phyloP scores from a whole-genome alignment of 1,284 basidiomycete genomes.

The Ustilago xerochloae region DNA sequence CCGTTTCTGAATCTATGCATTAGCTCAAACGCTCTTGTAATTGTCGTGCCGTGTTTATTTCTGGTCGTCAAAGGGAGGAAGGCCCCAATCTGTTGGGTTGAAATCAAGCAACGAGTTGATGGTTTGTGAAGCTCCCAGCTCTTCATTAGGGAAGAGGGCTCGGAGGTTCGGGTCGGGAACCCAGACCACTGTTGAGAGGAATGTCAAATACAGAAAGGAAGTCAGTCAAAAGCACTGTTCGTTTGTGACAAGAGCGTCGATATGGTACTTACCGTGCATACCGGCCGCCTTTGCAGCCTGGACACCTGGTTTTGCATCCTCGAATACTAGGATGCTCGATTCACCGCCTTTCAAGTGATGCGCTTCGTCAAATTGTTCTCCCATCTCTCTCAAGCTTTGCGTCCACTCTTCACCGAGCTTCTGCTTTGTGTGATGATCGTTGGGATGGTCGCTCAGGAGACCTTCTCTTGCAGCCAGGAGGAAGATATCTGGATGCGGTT shows the following conservation, averaged over 20 bases:
- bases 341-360: constrained; percentile 54
- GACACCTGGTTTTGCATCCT: constrained; percentile 66
- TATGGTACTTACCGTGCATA: constrained; percentile 59
- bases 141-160: constrained; percentile 41
- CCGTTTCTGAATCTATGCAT: neutral
- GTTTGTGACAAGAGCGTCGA: neutral
- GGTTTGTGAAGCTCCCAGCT: constrained; percentile 60
- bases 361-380: constrained; percentile 50
- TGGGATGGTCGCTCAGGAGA: constrained; percentile 41
- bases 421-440: constrained; percentile 12
- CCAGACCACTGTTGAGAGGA: constrained; percentile 55
- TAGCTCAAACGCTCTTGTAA: neutral
- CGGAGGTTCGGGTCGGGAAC: constrained; percentile 61
- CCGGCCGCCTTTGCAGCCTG: constrained; percentile 63
- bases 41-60: neutral
- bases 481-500: constrained; percentile 67
- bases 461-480: constrained; percentile 64
- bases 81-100: constrained; percentile 61
- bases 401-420: constrained; percentile 40
- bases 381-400: constrained; percentile 43
- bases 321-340: constrained; percentile 65
- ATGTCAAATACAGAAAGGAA: neutral
- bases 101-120: constrained; percentile 62
- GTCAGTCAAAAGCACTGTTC: neutral
- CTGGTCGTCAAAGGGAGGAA: constrained; percentile 56